A percentile compares a stretch with the other conserved stretches of the same genome.
phyloP scores from a whole-genome alignment of 2,329 filamentous ascomycete species.

The Alternaria atra region DNA sequence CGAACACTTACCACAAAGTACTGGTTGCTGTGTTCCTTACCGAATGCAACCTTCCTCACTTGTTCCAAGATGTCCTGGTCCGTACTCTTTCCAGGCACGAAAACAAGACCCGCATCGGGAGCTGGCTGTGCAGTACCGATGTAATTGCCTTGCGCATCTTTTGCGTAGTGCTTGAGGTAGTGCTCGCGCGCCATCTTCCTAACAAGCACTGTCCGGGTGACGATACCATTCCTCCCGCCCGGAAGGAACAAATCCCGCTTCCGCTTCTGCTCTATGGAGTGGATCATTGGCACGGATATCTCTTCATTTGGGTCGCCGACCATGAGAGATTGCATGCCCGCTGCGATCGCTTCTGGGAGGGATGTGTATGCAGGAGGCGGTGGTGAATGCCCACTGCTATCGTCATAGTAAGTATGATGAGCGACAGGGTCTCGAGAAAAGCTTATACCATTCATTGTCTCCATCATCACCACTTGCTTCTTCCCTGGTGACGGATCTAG shows the following conservation, averaged over 20 bases:
- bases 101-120: background rate
- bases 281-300: background rate
- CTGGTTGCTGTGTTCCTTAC: background rate
- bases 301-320: constrained; percentile 27
- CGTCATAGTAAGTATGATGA: background rate
- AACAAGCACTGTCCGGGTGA: constrained; percentile 34
- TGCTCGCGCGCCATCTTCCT: constrained; percentile 38
- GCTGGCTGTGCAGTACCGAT: constrained; percentile 31
- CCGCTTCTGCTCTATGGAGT: background rate
- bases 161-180: constrained; percentile 38
- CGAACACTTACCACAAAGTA: constrained; percentile 21
- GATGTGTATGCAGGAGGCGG: constrained; percentile 12
- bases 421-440: background rate
- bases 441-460: background rate
- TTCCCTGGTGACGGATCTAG: background rate
- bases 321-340: constrained; percentile 17
- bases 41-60: background rate
- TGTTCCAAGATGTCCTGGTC: background rate
- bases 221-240: constrained; percentile 12
- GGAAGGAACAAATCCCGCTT: background rate
- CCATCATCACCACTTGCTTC: background rate
- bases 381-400: background rate
- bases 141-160: constrained; percentile 40
- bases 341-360: constrained; percentile 21
- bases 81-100: background rate